Base-by-base conservation (phyloP, 306 rosid species). In the Adenanthera pavonina region DNA sequence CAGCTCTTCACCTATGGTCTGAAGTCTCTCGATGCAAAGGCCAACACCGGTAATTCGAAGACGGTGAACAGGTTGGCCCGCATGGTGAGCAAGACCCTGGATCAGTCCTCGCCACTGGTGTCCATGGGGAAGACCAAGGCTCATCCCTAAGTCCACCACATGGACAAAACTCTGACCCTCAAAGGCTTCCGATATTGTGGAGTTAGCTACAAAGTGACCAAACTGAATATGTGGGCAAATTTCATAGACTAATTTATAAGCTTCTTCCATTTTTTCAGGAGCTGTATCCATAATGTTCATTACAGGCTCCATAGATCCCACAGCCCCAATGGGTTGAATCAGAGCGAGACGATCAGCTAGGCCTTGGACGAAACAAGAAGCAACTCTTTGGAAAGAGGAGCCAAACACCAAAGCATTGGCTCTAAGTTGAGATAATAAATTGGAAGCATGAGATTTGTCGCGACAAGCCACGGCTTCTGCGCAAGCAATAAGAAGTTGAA, bases 381-480 rank as follows among this genome's bases (percentile, higher is more conserved):
- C 95, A 15, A 92, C 97, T 3, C 98, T 84, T 68, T 95, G 97
- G 68, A 95, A 91, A 0, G 98, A 88, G 4, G 97, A 87, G 7
- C 98, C 98, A 15, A 91, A 89, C 4, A 90, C 97, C 76, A 90
- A 88, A 67, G 98, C 97, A 74, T 86, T 88, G 64, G 83, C 70
- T 57, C 88, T 80, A 12, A 95, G 93, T 59, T 91, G 91, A 2
- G 95, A 88, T 30, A 92, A 81, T 64, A 95, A 79, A 8, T 74
- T 57, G 0, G 97, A 91, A 43, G 97, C 92, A 8, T 91, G 95
- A 6, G 94, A 54, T 78, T 84, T 92, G 66, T 92, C 97, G 0
- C 98, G 94, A 52, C 95, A 95, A 35, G 97, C 98, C 38, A 95
- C 97, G 0, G 98, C 98, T 72, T 95, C 97, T 2, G 97, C 98